Conservation (phyloP, 2,329 filamentous ascomycete species). For the Penicillium sp. region DNA sequence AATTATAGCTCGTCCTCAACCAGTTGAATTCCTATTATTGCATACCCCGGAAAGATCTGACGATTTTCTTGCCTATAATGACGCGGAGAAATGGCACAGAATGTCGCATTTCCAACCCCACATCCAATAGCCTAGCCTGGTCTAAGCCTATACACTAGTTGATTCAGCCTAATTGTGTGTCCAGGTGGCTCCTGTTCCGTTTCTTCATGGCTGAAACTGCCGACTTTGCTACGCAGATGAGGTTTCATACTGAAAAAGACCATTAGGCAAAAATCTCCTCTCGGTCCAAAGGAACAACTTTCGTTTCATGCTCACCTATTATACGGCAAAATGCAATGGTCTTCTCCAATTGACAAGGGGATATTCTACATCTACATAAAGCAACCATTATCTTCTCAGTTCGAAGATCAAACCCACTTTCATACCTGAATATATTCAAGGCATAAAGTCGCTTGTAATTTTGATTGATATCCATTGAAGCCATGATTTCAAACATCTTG, state of each 20-base stretch:
- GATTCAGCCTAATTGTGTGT: constrained; percentile 15
- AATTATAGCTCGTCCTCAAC: neutral
- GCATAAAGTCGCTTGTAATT: neutral
- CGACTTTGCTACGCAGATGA: neutral
- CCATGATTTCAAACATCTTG: constrained; percentile 10
- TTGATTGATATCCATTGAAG: neutral
- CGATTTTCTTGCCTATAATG: constrained; percentile 1
- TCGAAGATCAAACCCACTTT: neutral
- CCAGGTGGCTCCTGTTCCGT: neutral
- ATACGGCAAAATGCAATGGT: neutral
- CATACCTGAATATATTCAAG: neutral
- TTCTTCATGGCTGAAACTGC: constrained; percentile 13
- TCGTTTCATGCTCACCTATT: neutral
- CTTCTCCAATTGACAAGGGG: neutral
- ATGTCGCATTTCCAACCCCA: neutral
- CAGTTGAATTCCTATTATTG: neutral
- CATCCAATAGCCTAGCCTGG: neutral
- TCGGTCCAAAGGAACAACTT: constrained; percentile 9
- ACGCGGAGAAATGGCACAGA: neutral
- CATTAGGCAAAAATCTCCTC: constrained; percentile 9
- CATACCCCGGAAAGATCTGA: neutral
- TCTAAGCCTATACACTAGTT: neutral
- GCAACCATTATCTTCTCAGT: no score
- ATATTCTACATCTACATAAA: neutral
- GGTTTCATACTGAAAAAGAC: neutral